Conservation (phyloP, 164 flowering plant species). For the Berberis vulgaris region DNA sequence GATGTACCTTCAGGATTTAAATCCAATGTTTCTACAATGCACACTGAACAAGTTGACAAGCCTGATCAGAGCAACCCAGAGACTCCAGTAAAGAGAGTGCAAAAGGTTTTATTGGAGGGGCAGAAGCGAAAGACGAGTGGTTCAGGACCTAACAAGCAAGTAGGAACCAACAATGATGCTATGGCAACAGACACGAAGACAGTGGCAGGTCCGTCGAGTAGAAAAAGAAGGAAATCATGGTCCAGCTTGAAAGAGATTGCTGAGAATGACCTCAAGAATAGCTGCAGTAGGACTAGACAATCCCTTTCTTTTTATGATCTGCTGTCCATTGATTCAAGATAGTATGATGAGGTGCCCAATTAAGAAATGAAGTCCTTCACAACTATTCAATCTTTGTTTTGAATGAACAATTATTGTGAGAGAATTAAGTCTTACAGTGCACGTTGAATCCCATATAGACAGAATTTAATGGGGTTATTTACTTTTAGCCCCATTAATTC, state of each 20-base stretch:
- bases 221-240: slow-evolving; percentile 48
- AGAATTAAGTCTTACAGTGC: too few species aligned
- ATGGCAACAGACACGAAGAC: slow-evolving; percentile 16
- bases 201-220: slow-evolving; percentile 16
- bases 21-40: neutral
- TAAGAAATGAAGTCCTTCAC: too few species aligned
- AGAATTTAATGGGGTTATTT: too few species aligned
- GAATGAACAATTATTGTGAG: too few species aligned
- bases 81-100: slow-evolving; percentile 24
- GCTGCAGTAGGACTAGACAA: slow-evolving; percentile 16
- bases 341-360: too few species aligned
- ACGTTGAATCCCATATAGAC: too few species aligned
- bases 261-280: slow-evolving; percentile 21
- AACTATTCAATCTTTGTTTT: too few species aligned
- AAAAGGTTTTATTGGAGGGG: slow-evolving; percentile 24
- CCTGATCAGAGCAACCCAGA: slow-evolving; percentile 16
- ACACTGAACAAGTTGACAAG: slow-evolving; percentile 6
- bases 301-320: slow-evolving; percentile 39
- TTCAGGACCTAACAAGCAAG: slow-evolving; percentile 26
- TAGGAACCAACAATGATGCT: slow-evolving; percentile 20
- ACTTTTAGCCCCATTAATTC: too few species aligned
- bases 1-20: neutral
- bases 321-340: too few species aligned
- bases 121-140: slow-evolving; percentile 38
- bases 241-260: slow-evolving; percentile 58